Conservation (phyloP, 768 basidiomycete genomes). For the Tremella mesenterica region DNA sequence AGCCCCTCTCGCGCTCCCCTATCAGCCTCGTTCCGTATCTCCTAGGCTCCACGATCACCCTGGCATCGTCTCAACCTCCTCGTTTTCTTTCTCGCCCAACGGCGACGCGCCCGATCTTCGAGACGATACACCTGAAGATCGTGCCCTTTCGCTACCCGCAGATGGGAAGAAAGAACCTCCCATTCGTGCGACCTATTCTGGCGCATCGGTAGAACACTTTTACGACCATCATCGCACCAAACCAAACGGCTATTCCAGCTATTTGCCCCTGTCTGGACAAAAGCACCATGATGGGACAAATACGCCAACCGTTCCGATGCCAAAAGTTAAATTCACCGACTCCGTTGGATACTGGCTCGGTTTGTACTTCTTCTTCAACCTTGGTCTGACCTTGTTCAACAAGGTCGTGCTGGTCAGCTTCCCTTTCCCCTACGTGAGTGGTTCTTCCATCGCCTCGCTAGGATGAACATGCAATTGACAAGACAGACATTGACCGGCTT, state of each 20-base stretch:
- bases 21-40: too few relatives aligned
- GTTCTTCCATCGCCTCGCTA: too few relatives aligned
- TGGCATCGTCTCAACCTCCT: too few relatives aligned
- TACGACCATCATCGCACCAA: not conserved
- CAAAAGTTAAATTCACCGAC: slow-evolving; percentile 22
- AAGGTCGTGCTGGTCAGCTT: slow-evolving; percentile 84
- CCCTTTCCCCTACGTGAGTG: slow-evolving; percentile 72
- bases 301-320: not conserved
- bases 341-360: slow-evolving; percentile 54
- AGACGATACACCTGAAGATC: not conserved
- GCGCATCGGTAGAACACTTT: not conserved
- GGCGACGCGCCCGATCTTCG: too few relatives aligned
- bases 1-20: too few relatives aligned
- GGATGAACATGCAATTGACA: not conserved
- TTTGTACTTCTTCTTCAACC: slow-evolving; percentile 83
- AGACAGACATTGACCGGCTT: slow-evolving; percentile 69
- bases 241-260: not conserved
- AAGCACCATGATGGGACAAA: not conserved
- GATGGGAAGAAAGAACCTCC: slow-evolving; percentile 5
- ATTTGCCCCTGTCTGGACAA: not conserved
- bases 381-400: slow-evolving; percentile 88
- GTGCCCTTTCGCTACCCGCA: not conserved
- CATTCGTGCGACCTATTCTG: not conserved
- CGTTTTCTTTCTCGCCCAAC: too few relatives aligned
- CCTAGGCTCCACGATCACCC: too few relatives aligned